Evolutionary conservation across 1,139 yeast genomes (phyloP).

Genomic region (Pneumocystis carinii): DNA sequence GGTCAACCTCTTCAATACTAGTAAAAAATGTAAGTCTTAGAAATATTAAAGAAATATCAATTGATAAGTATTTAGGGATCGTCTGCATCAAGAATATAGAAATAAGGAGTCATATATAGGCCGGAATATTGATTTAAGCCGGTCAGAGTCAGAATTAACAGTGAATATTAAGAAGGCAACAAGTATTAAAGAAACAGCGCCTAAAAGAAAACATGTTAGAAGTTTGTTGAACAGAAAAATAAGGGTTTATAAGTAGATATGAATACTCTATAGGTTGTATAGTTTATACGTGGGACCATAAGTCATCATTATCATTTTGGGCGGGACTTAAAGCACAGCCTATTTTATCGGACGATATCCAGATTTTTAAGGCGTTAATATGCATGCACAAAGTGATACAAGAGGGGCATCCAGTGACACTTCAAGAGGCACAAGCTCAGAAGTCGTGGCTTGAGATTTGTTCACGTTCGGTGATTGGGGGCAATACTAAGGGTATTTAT

Average conservation of each 20-base stretch:
- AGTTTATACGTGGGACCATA: conserved; percentile 92
- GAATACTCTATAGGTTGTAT: conserved; percentile 43
- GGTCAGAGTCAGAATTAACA: conserved; percentile 24
- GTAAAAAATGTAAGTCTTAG: not conserved
- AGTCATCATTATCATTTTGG: conserved; percentile 77
- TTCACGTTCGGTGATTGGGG: conserved; percentile 27
- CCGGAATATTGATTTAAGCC: not conserved
- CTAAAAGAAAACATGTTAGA: conserved; percentile 82
- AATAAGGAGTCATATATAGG: not conserved
- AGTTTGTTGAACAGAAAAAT: conserved; percentile 7
- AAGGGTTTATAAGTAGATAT: conserved; percentile 22
- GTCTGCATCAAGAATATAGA: not conserved
- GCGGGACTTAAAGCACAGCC: conserved; percentile 69
- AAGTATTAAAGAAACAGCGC: conserved; percentile 74
- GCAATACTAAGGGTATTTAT: conserved; percentile 13
- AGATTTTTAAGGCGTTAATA: conserved; percentile 74
- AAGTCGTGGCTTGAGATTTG: conserved; percentile 44
- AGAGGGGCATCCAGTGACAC: conserved; percentile 82
- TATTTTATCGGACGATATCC: conserved; percentile 65
- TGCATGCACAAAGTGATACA: conserved; percentile 85
- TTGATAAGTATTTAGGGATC: not conserved
- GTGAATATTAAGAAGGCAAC: conserved; percentile 76
- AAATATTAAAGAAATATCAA: not conserved
- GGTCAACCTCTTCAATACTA: not conserved
- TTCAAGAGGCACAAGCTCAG: conserved; percentile 70